Percentiles rank a stretch among this genome's conserved stretches.
phyloP scores from a whole-genome alignment of 2,329 filamentous ascomycete species.

The Xylariaceae sp. region DNA sequence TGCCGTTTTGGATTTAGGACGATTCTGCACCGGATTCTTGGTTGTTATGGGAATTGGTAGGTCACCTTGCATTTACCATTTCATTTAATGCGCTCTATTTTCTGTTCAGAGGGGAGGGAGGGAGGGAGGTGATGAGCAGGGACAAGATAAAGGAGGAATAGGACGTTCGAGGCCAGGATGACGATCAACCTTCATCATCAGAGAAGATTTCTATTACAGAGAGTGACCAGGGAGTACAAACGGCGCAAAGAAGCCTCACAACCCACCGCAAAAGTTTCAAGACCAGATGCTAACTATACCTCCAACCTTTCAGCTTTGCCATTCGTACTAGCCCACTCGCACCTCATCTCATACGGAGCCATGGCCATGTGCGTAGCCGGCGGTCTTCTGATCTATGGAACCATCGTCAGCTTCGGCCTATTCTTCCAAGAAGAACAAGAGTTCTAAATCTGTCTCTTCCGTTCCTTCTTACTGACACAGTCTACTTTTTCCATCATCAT shows the following conservation, averaged over 20 bases:
- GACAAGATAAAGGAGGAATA: background rate
- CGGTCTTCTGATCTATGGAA: conserved; percentile 92
- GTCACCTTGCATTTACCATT: conserved; percentile 35
- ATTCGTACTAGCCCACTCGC: conserved; percentile 79
- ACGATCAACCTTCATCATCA: too few species aligned
- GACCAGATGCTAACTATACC: conserved; percentile 6
- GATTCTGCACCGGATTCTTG: conserved; percentile 91
- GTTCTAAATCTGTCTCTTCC: conserved; percentile 53
- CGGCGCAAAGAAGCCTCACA: too few species aligned
- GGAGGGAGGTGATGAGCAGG: background rate
- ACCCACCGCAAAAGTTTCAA: conserved; percentile 12
- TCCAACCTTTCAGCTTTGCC: conserved; percentile 66
- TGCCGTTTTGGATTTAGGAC: conserved; percentile 85
- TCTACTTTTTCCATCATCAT: too few species aligned
- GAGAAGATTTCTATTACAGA: background rate
- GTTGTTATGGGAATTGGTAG: conserved; percentile 96
- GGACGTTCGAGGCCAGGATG: background rate
- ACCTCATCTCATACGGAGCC: conserved; percentile 75
- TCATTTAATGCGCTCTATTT: too few species aligned
- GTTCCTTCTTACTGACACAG: too few species aligned
- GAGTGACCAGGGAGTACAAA: too few species aligned
- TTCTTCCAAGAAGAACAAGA: conserved; percentile 98
- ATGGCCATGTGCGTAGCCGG: conserved; percentile 95
- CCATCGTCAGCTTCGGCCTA: conserved; percentile 96
- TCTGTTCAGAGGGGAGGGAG: background rate